Base-by-base conservation (phyloP, 1,284 basidiomycete genomes). In the Fomitopsis schrenkii region DNA sequence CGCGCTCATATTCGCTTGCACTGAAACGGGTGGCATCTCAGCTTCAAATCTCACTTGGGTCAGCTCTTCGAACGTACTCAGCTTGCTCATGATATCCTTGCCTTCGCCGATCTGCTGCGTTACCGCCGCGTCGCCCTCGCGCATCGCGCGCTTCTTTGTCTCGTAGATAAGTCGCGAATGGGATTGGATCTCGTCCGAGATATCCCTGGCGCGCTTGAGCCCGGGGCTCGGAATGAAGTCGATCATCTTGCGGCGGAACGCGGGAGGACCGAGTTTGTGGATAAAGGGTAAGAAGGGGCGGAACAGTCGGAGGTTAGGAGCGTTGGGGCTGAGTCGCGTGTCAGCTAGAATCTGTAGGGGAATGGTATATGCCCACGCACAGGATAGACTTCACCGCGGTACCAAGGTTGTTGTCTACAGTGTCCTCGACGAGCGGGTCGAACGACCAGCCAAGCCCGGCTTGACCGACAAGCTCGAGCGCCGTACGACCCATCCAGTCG, bases 391-490 rank as follows among this genome's bases (percentile, higher is more conserved):
- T 75, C 19, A 76, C 55, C 1, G 75, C 65, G 14, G 70, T 64
- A 3, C 67, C 68, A 59, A 33, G 79, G 46, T 68, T 74, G n/a
- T 62, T 60, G 58, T 74, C 67, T 3, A 62, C 55, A 14, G 55
- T 60, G 35, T 70, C 65, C 2, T 64, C 59, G 19, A 63, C 64
- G n/a, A 76, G 66, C 2, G 72, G 44, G 61, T 77, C 74, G 59
- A 80, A 80, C 1, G 75, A 74, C 63, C 77, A 74, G 14, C 79
- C 76, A 1, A 77, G 63, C 1, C 74, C 75, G 57, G 62, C 72
- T 61, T 72, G 70, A 8, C 72, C 71, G 33, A 74, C 64, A 14
- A 71, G 65, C 58, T 74, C 71, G 19, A 73, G 61, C n/a, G 77
- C 75, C 6, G 70, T 68, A 17, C 72, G 69, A 2, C 70, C 66